phyloP scores from a whole-genome alignment of 176 grass and related monocot species.

The Areca catechu region DNA sequence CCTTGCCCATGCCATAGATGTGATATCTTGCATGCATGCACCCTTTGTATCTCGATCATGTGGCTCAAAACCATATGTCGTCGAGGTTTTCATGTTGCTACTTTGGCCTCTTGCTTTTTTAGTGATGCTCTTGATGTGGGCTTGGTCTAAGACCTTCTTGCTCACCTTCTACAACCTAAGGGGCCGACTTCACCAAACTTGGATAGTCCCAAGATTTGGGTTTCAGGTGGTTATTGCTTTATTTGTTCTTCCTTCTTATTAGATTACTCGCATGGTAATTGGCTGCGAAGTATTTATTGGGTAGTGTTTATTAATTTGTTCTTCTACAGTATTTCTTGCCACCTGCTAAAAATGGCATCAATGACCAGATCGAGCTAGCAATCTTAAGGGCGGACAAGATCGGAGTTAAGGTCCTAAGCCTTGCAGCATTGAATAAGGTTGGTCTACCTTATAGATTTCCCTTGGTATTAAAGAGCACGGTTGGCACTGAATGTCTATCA shows the following conservation, averaged over 20 bases:
- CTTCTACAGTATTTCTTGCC: slow-evolving; percentile 64
- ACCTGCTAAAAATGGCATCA: slow-evolving; percentile 66
- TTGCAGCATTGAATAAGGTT: slow-evolving; percentile 90
- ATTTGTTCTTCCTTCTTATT: not conserved
- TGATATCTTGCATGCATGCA: slow-evolving; percentile 62
- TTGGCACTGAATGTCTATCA: no score
- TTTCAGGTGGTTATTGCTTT: slow-evolving; percentile 46
- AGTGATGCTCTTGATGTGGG: slow-evolving; percentile 54
- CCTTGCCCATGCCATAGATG: slow-evolving; percentile 73
- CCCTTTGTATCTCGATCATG: slow-evolving; percentile 61
- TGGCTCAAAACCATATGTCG: slow-evolving; percentile 43
- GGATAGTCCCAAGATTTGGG: slow-evolving; percentile 71
- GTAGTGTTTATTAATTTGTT: not conserved
- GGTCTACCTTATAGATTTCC: not conserved
- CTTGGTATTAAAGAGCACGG: no score
- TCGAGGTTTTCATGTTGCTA: slow-evolving; percentile 32
- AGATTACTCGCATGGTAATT: not conserved
- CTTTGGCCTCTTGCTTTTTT: slow-evolving; percentile 43
- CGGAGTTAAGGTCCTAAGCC: slow-evolving; percentile 86
- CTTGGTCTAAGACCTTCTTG: slow-evolving; percentile 75
- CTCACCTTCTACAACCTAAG: slow-evolving; percentile 66
- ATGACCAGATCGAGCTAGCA: slow-evolving; percentile 72
- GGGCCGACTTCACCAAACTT: slow-evolving; percentile 56
- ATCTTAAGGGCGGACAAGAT: slow-evolving; percentile 76
- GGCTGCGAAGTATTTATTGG: no score